Evolutionary conservation across 2,329 filamentous ascomycete species (phyloP), one percentile per base, ranked within the genome.

Genomic region (Parastagonospora nodorum): DNA sequence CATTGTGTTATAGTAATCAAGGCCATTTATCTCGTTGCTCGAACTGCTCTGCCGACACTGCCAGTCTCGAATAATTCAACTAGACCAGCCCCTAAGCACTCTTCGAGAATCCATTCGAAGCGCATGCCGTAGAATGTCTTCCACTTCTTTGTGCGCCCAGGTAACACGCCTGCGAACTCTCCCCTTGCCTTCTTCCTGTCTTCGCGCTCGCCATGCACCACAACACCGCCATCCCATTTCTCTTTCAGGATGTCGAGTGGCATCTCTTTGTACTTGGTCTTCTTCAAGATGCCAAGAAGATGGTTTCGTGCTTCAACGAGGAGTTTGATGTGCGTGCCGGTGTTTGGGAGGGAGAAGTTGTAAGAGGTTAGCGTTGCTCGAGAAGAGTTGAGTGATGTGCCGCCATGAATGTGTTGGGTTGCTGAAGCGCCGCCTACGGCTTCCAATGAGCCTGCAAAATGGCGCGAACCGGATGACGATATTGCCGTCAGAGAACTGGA

Each of bases 41-140:
- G 66, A 1, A 90, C 81, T 9, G 84, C 88, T 52, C 82, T 78
- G 1, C 88, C 88, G n/a, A 91, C 87, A 61, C 84, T 88, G 11
- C 86, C 80, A 10, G 88, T 92, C 64, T 90, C 84, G 69, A 92
- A 92, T 11, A 89, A 74, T 72, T 92, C 88, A 4, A 91, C 81
- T 12, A 87, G 66, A 1, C 89, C 89, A 27, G 85, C 78, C 0
- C 88, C 89, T 19, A 89, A 78, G 37, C 87, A 88, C 69, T 91
- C 88, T 35, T 82, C 85, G 36, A 92, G 68, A 12, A 89, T 78
- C 86, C 87, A 92, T 51, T 87, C 82, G 71, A 90, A 92, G 37
- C 81, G 75, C 53, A 90, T 71, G 0, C 89, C 89, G 63, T 84
- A 83, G 56, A 90, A 89, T 28, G 83, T 80, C 66, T 81, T 86